Evolutionary conservation across 768 basidiomycete species (phyloP).

Genomic region (Harrya chromipes): DNA sequence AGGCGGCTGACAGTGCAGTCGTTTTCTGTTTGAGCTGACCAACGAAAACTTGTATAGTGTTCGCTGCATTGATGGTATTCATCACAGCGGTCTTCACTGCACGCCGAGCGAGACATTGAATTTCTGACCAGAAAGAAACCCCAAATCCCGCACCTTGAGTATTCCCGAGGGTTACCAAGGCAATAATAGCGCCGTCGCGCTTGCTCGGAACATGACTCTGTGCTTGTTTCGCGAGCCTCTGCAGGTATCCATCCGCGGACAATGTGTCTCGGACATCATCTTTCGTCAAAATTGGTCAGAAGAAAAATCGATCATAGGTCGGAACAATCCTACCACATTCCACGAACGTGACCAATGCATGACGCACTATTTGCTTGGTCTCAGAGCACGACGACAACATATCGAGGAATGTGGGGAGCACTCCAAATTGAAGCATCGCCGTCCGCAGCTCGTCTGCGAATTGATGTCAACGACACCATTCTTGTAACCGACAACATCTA

Average conservation of each 20-base stretch:
- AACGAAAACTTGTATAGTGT: no score
- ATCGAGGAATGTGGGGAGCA: constrained; percentile 16
- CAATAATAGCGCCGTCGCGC: constrained; percentile 17
- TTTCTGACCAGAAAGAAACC: background rate
- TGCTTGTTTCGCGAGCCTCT: constrained; percentile 14
- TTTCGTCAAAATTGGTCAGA: background rate
- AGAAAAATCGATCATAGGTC: background rate
- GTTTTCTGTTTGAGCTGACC: no score
- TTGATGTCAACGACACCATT: background rate
- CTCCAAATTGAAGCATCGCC: constrained; percentile 13
- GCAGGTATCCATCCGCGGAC: constrained; percentile 2
- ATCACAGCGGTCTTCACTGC: constrained; percentile 8
- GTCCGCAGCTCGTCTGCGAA: constrained; percentile 18
- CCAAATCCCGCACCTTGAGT: background rate
- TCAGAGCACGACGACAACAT: constrained; percentile 20
- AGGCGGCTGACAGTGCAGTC: no score
- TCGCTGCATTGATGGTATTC: constrained; percentile 12
- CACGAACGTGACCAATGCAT: constrained; percentile 16
- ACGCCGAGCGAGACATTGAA: background rate
- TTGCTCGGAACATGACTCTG: constrained; percentile 6
- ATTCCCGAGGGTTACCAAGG: constrained; percentile 14
- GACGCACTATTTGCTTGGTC: constrained; percentile 12
- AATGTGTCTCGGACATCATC: constrained; percentile 9
- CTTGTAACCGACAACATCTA: background rate
- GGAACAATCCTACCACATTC: constrained; percentile 11